Base-by-base conservation (phyloP, 768 basidiomycete genomes). In the Leccinum pellstonianum region DNA sequence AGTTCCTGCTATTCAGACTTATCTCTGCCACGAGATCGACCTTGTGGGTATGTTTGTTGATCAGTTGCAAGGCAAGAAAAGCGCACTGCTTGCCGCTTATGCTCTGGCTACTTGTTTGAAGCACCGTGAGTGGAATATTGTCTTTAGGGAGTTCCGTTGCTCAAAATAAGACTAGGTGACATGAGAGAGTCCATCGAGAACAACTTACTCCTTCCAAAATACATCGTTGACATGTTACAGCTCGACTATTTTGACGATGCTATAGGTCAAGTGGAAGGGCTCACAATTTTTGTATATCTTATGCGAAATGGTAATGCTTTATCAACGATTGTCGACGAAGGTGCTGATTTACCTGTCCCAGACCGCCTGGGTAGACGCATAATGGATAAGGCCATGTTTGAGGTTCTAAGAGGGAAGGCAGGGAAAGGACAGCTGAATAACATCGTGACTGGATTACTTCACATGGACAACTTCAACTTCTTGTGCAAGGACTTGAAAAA, bases 191-290 rank as follows among this genome's bases (percentile, higher is more conserved):
- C 43, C 5, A 35, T 69, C 31, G 54, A 51, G 41, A 8, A 52
- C 1, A 55, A 58, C 8, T 27, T 51, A 5, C 47, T 37, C 11
- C 46, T 66, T 49, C 23, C 48, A 14, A 49, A 49, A 49, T 25
- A 61, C 11, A 68, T 69, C 2, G 23, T 69, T 11, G 51, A 52
- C 17, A 69, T 69, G 68, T 50, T 65, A 21, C 59, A 60, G 19
- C 33, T 57, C 8, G 63, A 69, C 55, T 70, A 58, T 51, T 70
- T 69, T n/a, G 66, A 69, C 6, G 64, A 70, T 31, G 68, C 68
- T 11, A 57, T 70, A 0, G 68, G 23, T 23, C 23, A 23, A 23
- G 23, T 23, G 23, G 23, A 23, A 23, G 23, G 23, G 23, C 23
- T 23, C 23, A 23, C 23, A 3, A 23, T 23, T 3, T 69, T 69